A percentile compares a stretch with the other conserved stretches of the same genome.
phyloP scores from a whole-genome alignment of 768 basidiomycete species.

The Chalciporus piperatus region DNA sequence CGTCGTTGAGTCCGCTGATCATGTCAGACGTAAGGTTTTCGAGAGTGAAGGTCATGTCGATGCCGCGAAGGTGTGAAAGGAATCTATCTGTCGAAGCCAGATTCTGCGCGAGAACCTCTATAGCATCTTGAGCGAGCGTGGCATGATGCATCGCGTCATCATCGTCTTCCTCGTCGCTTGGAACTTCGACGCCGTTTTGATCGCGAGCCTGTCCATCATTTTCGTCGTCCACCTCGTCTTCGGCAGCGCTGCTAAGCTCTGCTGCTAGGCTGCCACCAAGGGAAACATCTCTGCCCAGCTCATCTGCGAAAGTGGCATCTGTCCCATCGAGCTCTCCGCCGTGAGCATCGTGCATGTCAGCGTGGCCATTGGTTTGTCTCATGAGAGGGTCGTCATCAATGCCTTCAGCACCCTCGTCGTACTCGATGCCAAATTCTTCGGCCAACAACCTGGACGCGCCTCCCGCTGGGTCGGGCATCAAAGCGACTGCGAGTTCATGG shows the following conservation, averaged over 20 bases:
- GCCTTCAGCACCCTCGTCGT: conserved; percentile 83
- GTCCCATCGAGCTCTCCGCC: conserved; percentile 26
- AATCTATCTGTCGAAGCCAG: conserved; percentile 77
- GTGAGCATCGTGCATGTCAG: conserved; percentile 29
- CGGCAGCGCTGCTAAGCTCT: conserved; percentile 21
- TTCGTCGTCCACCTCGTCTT: conserved; percentile 15
- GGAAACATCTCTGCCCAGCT: conserved; percentile 28
- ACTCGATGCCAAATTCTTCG: conserved; percentile 88
- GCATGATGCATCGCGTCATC: conserved; percentile 26
- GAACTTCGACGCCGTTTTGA: conserved; percentile 8
- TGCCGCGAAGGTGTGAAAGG: conserved; percentile 63
- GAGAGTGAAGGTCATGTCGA: conserved; percentile 53
- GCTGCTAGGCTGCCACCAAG: conserved; percentile 20
- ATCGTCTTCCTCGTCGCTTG: conserved; percentile 27
- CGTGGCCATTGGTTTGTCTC: conserved; percentile 25
- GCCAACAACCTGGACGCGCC: conserved; percentile 70
- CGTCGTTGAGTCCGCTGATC: conserved; percentile 74
- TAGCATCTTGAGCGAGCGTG: conserved; percentile 50
- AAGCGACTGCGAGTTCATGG: conserved; percentile 81
- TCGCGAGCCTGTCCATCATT: conserved; percentile 13
- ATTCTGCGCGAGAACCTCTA: conserved; percentile 70
- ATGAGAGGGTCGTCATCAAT: conserved; percentile 45
- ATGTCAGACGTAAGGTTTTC: conserved; percentile 74
- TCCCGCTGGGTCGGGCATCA: conserved; percentile 82
- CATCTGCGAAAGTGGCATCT: conserved; percentile 42